Evolutionary conservation across 208 protist species (phyloP).

Genomic region (Trypanosoma lewisi): DNA sequence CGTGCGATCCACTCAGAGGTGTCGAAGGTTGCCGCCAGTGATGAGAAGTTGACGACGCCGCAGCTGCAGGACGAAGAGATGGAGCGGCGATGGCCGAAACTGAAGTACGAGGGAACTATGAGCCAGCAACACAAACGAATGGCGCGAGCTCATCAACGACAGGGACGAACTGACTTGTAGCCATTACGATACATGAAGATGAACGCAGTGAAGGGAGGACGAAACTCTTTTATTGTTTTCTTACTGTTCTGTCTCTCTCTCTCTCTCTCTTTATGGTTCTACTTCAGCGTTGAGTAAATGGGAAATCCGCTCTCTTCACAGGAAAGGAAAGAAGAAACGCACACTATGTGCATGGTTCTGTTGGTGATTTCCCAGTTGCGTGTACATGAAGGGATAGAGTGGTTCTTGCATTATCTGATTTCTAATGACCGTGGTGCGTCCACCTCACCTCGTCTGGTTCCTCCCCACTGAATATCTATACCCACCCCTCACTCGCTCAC

Average conservation of each 20-base stretch:
- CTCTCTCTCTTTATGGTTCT: background rate
- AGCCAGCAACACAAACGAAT: background rate
- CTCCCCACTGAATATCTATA: too few relatives aligned
- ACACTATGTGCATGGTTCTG: too few relatives aligned
- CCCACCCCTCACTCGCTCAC: too few relatives aligned
- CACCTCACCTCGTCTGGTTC: too few relatives aligned
- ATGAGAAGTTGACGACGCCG: background rate
- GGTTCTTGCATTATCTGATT: too few relatives aligned
- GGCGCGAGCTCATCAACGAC: background rate
- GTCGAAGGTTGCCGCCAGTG: slow-evolving; percentile 1
- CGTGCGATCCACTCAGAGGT: slow-evolving; percentile 36
- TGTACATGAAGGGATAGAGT: too few relatives aligned
- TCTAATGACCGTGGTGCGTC: too few relatives aligned
- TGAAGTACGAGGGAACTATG: slow-evolving; percentile 34
- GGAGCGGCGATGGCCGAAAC: slow-evolving; percentile 16
- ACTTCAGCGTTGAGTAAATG: too few relatives aligned
- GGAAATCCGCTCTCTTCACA: background rate
- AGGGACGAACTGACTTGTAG: background rate
- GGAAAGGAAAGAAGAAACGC: slow-evolving; percentile 3
- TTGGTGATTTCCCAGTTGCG: too few relatives aligned
- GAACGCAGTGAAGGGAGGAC: background rate
- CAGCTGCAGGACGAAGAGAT: slow-evolving; percentile 9
- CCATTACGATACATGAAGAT: too few relatives aligned
- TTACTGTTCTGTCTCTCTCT: slow-evolving; percentile 8
- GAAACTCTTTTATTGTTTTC: slow-evolving; percentile 12